phyloP scores from a whole-genome alignment of 176 grass and related monocot species.

The Rhynchospora tenuis region DNA sequence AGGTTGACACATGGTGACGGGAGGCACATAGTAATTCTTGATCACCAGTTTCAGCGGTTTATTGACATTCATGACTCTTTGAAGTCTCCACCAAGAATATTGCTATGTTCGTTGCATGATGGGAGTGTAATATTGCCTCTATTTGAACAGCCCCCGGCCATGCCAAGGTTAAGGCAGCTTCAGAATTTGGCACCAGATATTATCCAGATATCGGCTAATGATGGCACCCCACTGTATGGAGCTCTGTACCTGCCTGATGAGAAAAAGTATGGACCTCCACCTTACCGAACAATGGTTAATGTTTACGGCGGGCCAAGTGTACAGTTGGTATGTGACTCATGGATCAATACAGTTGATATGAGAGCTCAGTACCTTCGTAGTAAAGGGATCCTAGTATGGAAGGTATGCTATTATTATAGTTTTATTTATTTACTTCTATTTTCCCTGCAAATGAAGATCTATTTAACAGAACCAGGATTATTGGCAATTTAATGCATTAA shows the following conservation, averaged over 20 bases:
- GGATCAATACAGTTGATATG: slow-evolving; percentile 99
- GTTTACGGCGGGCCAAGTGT: slow-evolving; percentile 94
- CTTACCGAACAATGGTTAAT: slow-evolving; percentile 72
- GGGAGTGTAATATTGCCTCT: slow-evolving; percentile 83
- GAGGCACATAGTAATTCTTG: slow-evolving; percentile 83
- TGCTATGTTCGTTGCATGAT: slow-evolving; percentile 77
- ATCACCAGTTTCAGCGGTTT: slow-evolving; percentile 88
- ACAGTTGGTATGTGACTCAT: slow-evolving; percentile 84
- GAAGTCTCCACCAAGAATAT: slow-evolving; percentile 70
- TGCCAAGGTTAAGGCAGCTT: slow-evolving; percentile 62
- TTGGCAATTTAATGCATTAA: background rate
- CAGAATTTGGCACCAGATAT: slow-evolving; percentile 75
- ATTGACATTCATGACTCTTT: slow-evolving; percentile 90
- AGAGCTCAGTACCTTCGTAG: slow-evolving; percentile 89
- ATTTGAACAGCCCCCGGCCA: slow-evolving; percentile 56
- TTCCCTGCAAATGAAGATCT: background rate
- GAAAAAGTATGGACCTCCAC: slow-evolving; percentile 85
- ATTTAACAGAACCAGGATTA: background rate
- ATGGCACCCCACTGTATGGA: slow-evolving; percentile 74
- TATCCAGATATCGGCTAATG: slow-evolving; percentile 67
- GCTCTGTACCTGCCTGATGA: slow-evolving; percentile 83
- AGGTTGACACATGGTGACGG: slow-evolving; percentile 83
- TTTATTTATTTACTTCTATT: background rate
- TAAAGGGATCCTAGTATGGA: slow-evolving; percentile 97
- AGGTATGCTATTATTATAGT: slow-evolving; percentile 48